A percentile compares a stretch with the other conserved stretches of the same genome.
Evolutionary conservation across 345 rosid species (phyloP).

Genomic region (Psidium guajava): DNA sequence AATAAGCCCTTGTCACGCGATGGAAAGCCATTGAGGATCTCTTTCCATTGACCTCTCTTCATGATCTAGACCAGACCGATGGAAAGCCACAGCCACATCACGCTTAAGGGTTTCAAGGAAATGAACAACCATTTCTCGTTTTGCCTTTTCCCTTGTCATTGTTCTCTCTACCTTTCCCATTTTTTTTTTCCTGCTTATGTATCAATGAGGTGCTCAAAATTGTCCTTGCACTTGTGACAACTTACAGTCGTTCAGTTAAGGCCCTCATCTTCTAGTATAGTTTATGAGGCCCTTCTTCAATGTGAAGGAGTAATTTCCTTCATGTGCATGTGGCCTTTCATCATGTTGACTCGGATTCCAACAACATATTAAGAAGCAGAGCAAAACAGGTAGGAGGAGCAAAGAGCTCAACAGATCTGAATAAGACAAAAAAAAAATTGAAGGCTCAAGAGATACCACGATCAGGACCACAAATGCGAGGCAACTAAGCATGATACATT

Average conservation of each 20-base stretch:
- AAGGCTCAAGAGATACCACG: background rate
- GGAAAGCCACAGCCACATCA: background rate
- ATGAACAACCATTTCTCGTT: background rate
- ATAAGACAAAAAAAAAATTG: no score
- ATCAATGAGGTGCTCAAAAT: background rate
- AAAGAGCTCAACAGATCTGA: background rate
- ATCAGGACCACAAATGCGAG: background rate
- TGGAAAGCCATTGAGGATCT: background rate
- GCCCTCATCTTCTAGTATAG: no score
- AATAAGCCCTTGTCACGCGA: no score
- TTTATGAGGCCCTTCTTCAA: background rate
- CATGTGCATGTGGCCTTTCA: background rate
- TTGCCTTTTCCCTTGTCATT: background rate
- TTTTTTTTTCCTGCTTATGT: background rate
- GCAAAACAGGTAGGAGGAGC: background rate
- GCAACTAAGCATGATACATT: background rate
- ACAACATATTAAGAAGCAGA: background rate
- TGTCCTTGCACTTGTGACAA: background rate
- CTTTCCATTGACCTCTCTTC: background rate
- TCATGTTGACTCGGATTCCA: background rate
- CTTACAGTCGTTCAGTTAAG: background rate
- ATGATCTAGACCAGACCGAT: background rate
- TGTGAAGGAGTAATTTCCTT: background rate
- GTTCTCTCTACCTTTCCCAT: background rate
- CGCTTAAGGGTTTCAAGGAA: accelerated